Conservation (phyloP, 768 basidiomycete species). For the Cystoderma amianthinum region DNA sequence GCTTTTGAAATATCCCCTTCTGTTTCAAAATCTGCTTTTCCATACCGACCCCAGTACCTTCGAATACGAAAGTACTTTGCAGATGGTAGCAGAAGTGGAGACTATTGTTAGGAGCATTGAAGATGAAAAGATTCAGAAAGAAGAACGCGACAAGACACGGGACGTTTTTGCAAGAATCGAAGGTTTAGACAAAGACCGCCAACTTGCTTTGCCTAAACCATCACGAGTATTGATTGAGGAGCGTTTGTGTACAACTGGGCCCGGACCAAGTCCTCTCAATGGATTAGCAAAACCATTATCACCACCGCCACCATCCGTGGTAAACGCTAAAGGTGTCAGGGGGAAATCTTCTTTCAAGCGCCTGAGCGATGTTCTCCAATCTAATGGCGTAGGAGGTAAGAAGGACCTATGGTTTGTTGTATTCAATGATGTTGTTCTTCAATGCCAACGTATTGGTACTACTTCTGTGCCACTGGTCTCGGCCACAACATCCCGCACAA, state of each 20-base stretch:
- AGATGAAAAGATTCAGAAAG: slow-evolving; percentile 96
- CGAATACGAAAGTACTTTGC: slow-evolving; percentile 93
- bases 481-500: slow-evolving; percentile 59
- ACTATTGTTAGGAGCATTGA: slow-evolving; percentile 94
- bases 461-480: slow-evolving; percentile 78
- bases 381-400: slow-evolving; percentile 55
- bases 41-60: slow-evolving; percentile 96
- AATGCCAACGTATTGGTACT: slow-evolving; percentile 86
- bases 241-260: slow-evolving; percentile 37
- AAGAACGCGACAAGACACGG: slow-evolving; percentile 91
- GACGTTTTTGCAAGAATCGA: slow-evolving; percentile 97
- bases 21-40: slow-evolving; percentile 96
- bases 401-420: slow-evolving; percentile 92
- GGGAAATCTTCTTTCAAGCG: slow-evolving; percentile 86
- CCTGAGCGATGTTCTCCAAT: slow-evolving; percentile 80
- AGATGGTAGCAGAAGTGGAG: slow-evolving; percentile 97
- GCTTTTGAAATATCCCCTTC: slow-evolving; percentile 91
- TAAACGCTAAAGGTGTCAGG: slow-evolving; percentile 55
- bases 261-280: slow-evolving; percentile 17
- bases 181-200: slow-evolving; percentile 89
- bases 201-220: slow-evolving; percentile 86
- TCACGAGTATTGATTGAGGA: slow-evolving; percentile 87
- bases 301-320: slow-evolving; percentile 32
- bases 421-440: slow-evolving; percentile 92
- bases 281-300: slow-evolving; percentile 20